phyloP scores from a whole-genome alignment of 202 grass and related monocot genomes.

The Cymbopogon flexuosus region DNA sequence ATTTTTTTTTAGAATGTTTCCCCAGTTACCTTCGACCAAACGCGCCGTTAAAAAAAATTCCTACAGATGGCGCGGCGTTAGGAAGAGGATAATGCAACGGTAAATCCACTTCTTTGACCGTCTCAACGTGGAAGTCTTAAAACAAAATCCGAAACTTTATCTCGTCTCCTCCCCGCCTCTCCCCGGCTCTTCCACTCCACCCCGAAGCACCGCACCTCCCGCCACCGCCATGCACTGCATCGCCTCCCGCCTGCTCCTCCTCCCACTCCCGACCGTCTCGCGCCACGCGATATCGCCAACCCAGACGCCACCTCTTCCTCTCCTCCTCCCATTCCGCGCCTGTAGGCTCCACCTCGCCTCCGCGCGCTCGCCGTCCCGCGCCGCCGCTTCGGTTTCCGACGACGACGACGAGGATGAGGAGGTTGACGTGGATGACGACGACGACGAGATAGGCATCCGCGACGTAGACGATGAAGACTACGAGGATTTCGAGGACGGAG shows the following conservation, averaged over 20 bases:
- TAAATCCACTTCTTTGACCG: not conserved
- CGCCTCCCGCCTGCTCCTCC: conserved; percentile 42
- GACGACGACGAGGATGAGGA: conserved; percentile 59
- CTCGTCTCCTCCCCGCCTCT: conserved; percentile 22
- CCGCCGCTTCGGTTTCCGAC: conserved; percentile 48
- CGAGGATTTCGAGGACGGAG: conserved; percentile 21
- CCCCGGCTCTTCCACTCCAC: conserved; percentile 16
- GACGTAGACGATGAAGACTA: conserved; percentile 19
- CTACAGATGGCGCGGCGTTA: too few species aligned
- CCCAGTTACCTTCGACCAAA: too few species aligned
- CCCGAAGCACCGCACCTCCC: conserved; percentile 19
- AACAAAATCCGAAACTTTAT: conserved; percentile 48
- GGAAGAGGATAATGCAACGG: too few species aligned
- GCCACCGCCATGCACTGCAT: conserved; percentile 44
- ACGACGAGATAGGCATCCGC: conserved; percentile 30
- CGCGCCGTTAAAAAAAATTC: too few species aligned
- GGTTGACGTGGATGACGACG: conserved; percentile 46
- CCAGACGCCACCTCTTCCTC: conserved; percentile 15
- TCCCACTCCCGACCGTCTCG: conserved; percentile 31
- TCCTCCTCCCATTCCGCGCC: not conserved
- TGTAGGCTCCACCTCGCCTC: conserved; percentile 8
- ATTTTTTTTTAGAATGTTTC: too few species aligned
- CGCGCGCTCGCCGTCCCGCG: conserved; percentile 38
- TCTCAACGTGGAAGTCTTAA: not conserved
- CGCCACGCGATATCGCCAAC: conserved; percentile 36